phyloP scores from a whole-genome alignment of 306 rosid species.

The Erythrophleum fordii region DNA sequence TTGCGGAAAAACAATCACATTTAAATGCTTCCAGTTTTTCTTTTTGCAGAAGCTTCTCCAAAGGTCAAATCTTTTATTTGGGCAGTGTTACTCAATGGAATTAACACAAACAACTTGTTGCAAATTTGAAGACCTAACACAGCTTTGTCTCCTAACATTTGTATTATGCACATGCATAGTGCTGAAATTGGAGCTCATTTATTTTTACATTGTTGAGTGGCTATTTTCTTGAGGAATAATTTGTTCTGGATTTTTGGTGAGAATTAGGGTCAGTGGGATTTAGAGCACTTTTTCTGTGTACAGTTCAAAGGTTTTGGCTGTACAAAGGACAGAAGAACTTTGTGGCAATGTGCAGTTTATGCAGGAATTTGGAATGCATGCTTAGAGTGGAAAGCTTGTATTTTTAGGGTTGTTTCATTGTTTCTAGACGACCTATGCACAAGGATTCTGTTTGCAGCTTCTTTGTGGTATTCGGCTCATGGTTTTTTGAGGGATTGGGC shows the following conservation, averaged over 20 bases:
- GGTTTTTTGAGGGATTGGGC: background rate
- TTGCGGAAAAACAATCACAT: background rate
- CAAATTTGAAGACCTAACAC: background rate
- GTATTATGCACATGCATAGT: background rate
- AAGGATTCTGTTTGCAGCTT: background rate
- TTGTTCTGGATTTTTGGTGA: background rate
- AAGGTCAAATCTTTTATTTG: too few species aligned
- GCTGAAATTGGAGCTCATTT: background rate
- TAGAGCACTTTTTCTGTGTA: background rate
- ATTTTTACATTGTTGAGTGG: background rate
- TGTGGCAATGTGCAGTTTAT: background rate
- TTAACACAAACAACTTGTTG: background rate
- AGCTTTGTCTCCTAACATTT: background rate
- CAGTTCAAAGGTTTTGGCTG: background rate
- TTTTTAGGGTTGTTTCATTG: constrained; percentile 6
- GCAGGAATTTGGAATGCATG: constrained; percentile 12
- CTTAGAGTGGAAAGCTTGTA: background rate
- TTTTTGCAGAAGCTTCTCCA: background rate
- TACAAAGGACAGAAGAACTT: background rate
- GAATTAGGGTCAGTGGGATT: background rate
- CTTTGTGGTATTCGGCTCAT: background rate
- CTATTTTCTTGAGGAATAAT: background rate
- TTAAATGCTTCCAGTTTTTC: background rate
- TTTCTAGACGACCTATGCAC: background rate
- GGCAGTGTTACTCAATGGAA: background rate